phyloP scores from a whole-genome alignment of 495 filamentous ascomycete species.

The Tuber melanosporum region DNA sequence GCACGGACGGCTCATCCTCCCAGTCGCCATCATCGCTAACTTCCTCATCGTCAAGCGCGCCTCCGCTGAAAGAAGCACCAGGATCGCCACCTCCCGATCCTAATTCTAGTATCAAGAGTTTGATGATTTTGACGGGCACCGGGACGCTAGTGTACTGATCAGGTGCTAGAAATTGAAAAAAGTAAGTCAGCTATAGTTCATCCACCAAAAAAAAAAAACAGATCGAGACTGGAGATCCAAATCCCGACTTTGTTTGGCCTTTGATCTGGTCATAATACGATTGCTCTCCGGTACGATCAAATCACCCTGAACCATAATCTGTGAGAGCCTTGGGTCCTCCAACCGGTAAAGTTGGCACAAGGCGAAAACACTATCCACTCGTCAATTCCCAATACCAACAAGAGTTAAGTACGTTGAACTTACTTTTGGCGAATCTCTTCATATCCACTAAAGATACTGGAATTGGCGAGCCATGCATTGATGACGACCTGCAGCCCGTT shows the following conservation, averaged over 20 bases:
- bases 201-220: slow-evolving; percentile 19
- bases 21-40: slow-evolving; percentile 68
- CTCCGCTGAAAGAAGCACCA: slow-evolving; percentile 43
- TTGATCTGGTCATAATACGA: slow-evolving; percentile 87
- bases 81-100: slow-evolving; percentile 55
- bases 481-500: slow-evolving; percentile 83
- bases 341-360: slow-evolving; percentile 81
- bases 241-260: slow-evolving; percentile 58
- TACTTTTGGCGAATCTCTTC: slow-evolving; percentile 94
- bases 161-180: slow-evolving; percentile 53
- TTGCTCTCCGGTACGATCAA: slow-evolving; percentile 72
- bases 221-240: slow-evolving; percentile 43
- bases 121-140: slow-evolving; percentile 87
- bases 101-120: slow-evolving; percentile 88
- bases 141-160: slow-evolving; percentile 84
- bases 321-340: slow-evolving; percentile 69
- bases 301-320: slow-evolving; percentile 84
- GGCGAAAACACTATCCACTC: slow-evolving; percentile 65
- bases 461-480: slow-evolving; percentile 94
- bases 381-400: not conserved
- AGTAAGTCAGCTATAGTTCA: slow-evolving; percentile 12
- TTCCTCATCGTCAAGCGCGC: slow-evolving; percentile 51
- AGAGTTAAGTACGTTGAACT: slow-evolving; percentile 31
- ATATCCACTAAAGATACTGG: slow-evolving; percentile 89
- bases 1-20: slow-evolving; percentile 74